Percentiles rank a stretch among this genome's conserved stretches.
phyloP scores from a whole-genome alignment of 2,329 filamentous ascomycete genomes.

The Lachnellula arida region DNA sequence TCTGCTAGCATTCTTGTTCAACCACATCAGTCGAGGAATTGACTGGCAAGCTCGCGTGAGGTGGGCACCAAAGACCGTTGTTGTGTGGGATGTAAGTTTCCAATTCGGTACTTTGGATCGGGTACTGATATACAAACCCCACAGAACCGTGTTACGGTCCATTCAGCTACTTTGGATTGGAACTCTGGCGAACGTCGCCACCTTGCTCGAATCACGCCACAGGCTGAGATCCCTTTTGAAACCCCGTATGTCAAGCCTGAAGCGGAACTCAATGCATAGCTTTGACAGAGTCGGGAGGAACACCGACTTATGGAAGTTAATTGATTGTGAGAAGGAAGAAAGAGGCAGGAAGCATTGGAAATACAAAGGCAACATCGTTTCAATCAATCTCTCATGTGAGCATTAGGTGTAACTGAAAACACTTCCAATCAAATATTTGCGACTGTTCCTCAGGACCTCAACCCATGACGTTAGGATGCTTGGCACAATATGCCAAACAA shows the following conservation, averaged over 20 bases:
- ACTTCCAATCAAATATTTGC: too few relatives aligned
- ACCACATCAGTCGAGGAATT: slow-evolving; percentile 64
- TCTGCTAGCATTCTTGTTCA: slow-evolving; percentile 64
- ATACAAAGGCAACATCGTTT: too few relatives aligned
- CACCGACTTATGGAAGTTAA: too few relatives aligned
- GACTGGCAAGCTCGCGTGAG: slow-evolving; percentile 69
- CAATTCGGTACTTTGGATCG: background rate
- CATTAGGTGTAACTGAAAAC: too few relatives aligned
- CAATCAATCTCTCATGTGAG: too few relatives aligned
- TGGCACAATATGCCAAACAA: too few relatives aligned
- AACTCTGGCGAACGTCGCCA: slow-evolving; percentile 70
- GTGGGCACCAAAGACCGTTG: slow-evolving; percentile 73
- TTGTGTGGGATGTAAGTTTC: slow-evolving; percentile 65
- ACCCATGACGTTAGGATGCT: too few relatives aligned
- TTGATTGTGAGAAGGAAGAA: too few relatives aligned
- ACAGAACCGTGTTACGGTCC: slow-evolving; percentile 69
- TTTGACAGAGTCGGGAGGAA: background rate
- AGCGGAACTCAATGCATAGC: background rate
- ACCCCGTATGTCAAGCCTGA: slow-evolving; percentile 42
- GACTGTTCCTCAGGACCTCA: too few relatives aligned
- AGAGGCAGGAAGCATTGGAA: too few relatives aligned
- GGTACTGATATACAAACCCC: slow-evolving; percentile 3
- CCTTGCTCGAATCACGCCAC: slow-evolving; percentile 74
- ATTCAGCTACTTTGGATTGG: slow-evolving; percentile 78
- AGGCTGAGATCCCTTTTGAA: slow-evolving; percentile 73